Evolutionary conservation across 1,284 basidiomycete species (phyloP).

Genomic region (Ganoderma lucidum): DNA sequence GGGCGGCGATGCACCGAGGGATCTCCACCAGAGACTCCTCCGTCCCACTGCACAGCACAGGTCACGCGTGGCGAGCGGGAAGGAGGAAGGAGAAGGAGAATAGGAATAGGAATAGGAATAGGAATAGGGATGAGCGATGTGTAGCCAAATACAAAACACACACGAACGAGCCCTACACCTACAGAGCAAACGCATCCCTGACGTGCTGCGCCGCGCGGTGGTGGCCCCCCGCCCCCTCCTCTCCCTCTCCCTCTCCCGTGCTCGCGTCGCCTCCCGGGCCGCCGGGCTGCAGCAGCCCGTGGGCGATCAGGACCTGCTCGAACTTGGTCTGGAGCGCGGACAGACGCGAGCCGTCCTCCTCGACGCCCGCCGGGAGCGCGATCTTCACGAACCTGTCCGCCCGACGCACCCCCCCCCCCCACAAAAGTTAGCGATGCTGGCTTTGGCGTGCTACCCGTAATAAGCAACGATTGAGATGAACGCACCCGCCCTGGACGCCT

Average conservation of each 20-base stretch:
- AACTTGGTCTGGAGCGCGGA: slow-evolving; percentile 38
- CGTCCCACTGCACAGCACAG: not conserved
- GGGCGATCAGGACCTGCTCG: slow-evolving; percentile 39
- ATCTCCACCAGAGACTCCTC: slow-evolving; percentile 21
- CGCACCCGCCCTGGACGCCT: slow-evolving; percentile 35
- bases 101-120: too few species aligned
- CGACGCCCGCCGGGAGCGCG: slow-evolving; percentile 37
- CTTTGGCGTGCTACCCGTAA: too few species aligned
- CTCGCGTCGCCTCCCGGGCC: slow-evolving; percentile 1
- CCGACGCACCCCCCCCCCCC: too few species aligned
- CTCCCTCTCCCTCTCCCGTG: slow-evolving; percentile 4
- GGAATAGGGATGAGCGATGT: not conserved
- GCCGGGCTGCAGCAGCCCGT: slow-evolving; percentile 37
- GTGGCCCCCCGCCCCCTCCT: too few species aligned
- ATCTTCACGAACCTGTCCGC: slow-evolving; percentile 39
- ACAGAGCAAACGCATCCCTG: slow-evolving; percentile 23
- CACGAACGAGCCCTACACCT: slow-evolving; percentile 27
- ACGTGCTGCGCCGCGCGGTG: slow-evolving; percentile 13
- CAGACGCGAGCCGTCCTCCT: slow-evolving; percentile 29
- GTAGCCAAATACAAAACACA: not conserved
- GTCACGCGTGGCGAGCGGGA: not conserved
- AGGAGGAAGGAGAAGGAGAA: too few species aligned
- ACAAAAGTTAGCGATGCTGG: too few species aligned
- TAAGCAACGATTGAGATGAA: not conserved
- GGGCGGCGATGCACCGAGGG: slow-evolving; percentile 21